A percentile compares a stretch with the other conserved stretches of the same genome.
These are phyloP conservation scores for Musa acuminata DNA, from an alignment of 176 grass and related monocot species.

Conservation along the genomic window DNA sequence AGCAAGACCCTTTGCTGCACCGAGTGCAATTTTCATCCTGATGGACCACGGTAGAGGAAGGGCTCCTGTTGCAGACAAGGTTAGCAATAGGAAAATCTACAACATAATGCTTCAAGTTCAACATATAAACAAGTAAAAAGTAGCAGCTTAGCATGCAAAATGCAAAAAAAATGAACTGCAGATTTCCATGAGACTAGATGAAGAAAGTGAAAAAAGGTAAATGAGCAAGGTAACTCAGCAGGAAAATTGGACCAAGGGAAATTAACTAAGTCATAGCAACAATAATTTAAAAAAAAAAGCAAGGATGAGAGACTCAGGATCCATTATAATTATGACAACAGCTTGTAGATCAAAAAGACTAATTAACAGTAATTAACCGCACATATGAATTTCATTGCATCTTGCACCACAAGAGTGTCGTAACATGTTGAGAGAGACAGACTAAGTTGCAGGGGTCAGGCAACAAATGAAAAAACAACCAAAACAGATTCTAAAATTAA, in stretches of 20 bases:
- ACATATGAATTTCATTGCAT: neutral
- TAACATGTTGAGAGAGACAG: neutral
- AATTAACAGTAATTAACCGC: neutral
- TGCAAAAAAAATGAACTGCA: too few species aligned
- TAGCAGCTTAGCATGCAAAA: neutral
- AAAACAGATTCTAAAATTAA: neutral
- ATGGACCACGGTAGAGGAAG: conserved; percentile 87
- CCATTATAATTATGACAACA: neutral
- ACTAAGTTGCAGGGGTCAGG: neutral
- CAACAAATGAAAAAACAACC: neutral
- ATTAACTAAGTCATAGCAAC: neutral
- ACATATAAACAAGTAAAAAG: neutral
- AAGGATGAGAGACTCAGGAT: neutral
- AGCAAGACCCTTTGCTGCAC: conserved; percentile 88
- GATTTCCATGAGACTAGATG: neutral
- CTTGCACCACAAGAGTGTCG: neutral
- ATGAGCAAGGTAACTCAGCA: too few species aligned
- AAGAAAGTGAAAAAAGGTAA: neutral
- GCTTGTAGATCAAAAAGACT: neutral
- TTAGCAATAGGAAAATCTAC: conserved; percentile 12
- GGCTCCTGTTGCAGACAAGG: conserved; percentile 37
- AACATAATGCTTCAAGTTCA: neutral
- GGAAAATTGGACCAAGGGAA: too few species aligned
- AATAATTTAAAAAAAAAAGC: neutral
- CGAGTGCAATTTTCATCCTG: conserved; percentile 98